Evolutionary conservation across 2,329 filamentous ascomycete genomes (phyloP).

Genomic region (Volutella citrinella): DNA sequence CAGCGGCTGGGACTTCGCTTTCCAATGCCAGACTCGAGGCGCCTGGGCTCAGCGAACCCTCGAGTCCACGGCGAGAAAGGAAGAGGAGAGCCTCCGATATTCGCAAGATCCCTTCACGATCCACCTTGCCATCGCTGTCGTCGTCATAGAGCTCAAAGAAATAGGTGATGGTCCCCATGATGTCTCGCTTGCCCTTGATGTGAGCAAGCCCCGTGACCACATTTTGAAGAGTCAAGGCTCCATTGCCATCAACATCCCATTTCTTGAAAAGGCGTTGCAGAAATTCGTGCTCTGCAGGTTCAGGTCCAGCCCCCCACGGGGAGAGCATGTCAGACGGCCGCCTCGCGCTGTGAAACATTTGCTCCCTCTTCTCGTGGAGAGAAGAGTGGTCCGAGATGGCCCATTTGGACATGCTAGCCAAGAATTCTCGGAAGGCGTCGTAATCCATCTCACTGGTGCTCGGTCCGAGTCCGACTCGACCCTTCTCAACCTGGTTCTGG

Average conservation of each 20-base stretch:
- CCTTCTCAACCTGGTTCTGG: slow-evolving; percentile 67
- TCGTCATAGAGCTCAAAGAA: slow-evolving; percentile 98
- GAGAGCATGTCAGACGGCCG: slow-evolving; percentile 43
- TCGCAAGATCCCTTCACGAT: slow-evolving; percentile 88
- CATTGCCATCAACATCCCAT: slow-evolving; percentile 79
- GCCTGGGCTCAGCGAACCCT: slow-evolving; percentile 67
- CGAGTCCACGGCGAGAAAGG: slow-evolving; percentile 82
- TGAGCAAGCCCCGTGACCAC: slow-evolving; percentile 87
- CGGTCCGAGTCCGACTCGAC: slow-evolving; percentile 81
- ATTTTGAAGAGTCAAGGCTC: slow-evolving; percentile 82
- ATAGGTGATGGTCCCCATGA: slow-evolving; percentile 96
- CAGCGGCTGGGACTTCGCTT: slow-evolving; percentile 28
- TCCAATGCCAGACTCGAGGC: slow-evolving; percentile 55
- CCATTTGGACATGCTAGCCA: slow-evolving; percentile 88
- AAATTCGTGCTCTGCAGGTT: slow-evolving; percentile 92
- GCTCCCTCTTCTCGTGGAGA: slow-evolving; percentile 50
- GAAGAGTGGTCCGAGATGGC: slow-evolving; percentile 68
- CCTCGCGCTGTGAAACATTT: slow-evolving; percentile 59
- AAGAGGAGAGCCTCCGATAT: slow-evolving; percentile 95
- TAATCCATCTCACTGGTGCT: slow-evolving; percentile 97
- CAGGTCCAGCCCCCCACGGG: slow-evolving; percentile 55
- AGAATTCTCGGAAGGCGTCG: slow-evolving; percentile 89
- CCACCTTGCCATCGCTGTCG: slow-evolving; percentile 83
- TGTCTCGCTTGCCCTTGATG: slow-evolving; percentile 90
- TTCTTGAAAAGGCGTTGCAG: slow-evolving; percentile 81